Evolutionary conservation across 371 early-diverging fungal species (phyloP).

Genomic region (Apophysomyces variabilis): DNA sequence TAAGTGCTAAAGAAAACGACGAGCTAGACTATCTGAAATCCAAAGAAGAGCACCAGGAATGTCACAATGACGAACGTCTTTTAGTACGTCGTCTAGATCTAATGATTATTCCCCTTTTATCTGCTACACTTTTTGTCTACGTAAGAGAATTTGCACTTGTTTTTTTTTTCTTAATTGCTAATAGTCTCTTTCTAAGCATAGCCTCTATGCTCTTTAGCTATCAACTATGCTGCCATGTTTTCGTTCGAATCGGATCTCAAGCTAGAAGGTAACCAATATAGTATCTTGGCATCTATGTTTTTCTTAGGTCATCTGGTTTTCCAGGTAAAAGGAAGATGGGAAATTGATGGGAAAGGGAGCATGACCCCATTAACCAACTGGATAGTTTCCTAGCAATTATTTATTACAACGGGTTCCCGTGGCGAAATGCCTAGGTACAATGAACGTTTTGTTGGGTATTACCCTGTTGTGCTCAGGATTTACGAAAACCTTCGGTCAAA

Average conservation of each 20-base stretch:
- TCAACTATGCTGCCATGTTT: conserved; percentile 30
- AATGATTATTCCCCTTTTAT: too few relatives aligned
- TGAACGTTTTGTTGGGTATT: conserved; percentile 32
- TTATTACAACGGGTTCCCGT: conserved; percentile 37
- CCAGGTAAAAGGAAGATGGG: conserved; percentile 21
- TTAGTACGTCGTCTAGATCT: too few relatives aligned
- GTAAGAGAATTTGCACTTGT: too few relatives aligned
- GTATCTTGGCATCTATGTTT: conserved; percentile 36
- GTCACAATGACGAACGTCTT: too few relatives aligned
- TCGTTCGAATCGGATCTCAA: conserved; percentile 25
- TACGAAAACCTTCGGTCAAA: conserved; percentile 29
- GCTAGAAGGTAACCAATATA: conserved; percentile 23
- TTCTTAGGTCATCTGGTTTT: conserved; percentile 38
- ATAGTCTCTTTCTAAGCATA: conserved; percentile 11
- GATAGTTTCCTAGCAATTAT: conserved; percentile 32
- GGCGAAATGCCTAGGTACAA: conserved; percentile 23
- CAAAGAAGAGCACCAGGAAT: too few relatives aligned
- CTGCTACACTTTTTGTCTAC: too few relatives aligned
- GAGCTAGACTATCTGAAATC: too few relatives aligned
- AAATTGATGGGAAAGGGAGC: not conserved
- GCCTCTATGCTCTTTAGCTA: conserved; percentile 6
- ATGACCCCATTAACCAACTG: not conserved
- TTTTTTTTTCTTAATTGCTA: conserved; percentile 26
- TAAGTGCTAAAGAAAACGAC: too few relatives aligned
- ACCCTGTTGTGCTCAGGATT: conserved; percentile 25